phyloP scores from a whole-genome alignment of 352 stramenopile genomes.

The Globisporangium paddicum region DNA sequence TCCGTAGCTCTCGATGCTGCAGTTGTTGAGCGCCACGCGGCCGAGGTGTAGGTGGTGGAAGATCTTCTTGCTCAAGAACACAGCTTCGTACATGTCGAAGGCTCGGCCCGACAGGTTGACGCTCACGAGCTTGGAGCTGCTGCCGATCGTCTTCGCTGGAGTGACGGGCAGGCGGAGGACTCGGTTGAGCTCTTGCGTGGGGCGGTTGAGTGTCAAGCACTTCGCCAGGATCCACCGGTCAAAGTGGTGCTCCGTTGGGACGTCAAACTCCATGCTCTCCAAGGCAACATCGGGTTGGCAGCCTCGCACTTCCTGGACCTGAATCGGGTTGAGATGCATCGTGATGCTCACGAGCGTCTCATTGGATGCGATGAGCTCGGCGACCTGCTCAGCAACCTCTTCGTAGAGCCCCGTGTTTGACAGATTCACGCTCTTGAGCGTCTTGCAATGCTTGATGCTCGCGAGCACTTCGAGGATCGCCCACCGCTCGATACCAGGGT shows the following conservation, averaged over 20 bases:
- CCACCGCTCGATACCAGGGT: slow-evolving; percentile 41
- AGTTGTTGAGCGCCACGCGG: slow-evolving; percentile 56
- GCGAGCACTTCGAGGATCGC: slow-evolving; percentile 48
- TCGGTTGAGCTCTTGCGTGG: slow-evolving; percentile 53
- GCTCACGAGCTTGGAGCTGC: slow-evolving; percentile 25
- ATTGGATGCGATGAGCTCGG: slow-evolving; percentile 53
- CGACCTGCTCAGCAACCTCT: slow-evolving; percentile 52
- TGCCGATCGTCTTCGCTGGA: neutral
- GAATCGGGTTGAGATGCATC: slow-evolving; percentile 40
- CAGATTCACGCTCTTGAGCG: slow-evolving; percentile 48
- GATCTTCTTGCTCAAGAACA: slow-evolving; percentile 66
- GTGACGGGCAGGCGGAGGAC: slow-evolving; percentile 36
- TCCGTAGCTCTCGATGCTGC: slow-evolving; percentile 42
- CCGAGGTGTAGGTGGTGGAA: slow-evolving; percentile 63
- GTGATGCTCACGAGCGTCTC: slow-evolving; percentile 51
- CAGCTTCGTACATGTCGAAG: slow-evolving; percentile 51
- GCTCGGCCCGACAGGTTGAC: slow-evolving; percentile 46
- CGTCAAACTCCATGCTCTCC: slow-evolving; percentile 24
- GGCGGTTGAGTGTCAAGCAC: slow-evolving; percentile 57
- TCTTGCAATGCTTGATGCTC: slow-evolving; percentile 46
- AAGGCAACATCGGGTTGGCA: slow-evolving; percentile 19
- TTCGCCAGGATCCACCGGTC: slow-evolving; percentile 69
- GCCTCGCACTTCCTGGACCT: slow-evolving; percentile 52
- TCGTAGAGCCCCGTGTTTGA: slow-evolving; percentile 52
- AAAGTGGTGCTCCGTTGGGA: slow-evolving; percentile 35